Evolutionary conservation across 129 eudicot species (phyloP), one percentile per base, ranked within the genome.

Genomic region (Helichrysum umbraculigerum): DNA sequence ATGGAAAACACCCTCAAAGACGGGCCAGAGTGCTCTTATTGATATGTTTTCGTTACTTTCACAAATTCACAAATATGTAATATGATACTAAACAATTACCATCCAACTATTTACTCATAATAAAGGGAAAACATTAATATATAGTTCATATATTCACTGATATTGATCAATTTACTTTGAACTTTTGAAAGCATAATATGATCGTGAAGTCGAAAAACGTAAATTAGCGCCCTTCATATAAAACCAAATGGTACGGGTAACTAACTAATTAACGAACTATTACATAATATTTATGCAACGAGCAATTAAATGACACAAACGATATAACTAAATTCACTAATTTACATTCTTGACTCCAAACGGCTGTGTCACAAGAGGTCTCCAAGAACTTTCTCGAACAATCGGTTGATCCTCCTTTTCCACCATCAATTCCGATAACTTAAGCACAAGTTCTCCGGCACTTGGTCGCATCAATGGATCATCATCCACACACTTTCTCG

Each of bases 371-470:
- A 92, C 96, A 66, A 90, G 88, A 66, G 98, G 96, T 63, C 87
- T 90, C 21, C 84, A 83, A 52, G 92, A 90, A 72, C 98, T 88
- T 76, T 92, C 96, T 63, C 83, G 79, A 47, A 81, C 77, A 54
- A 76, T 73, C 47, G 62, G 74, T 41, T 88, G 85, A 66, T 79
- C 83, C 71, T 80, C 84, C 33, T 76, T 70, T 12, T 87, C 97
- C 51, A 63, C 89, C 54, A 85, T 81, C 82, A 89, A 37, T 71
- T 86, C 84, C 33, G 95, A 76, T 78, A 94, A 70, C 87, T 79
- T 91, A 83, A 84, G 92, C 28, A 91, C 99, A 12, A 94, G 74
- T 56, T 94, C 97, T 58, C 92, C 92, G 0, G 96, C 97, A 62
- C 78, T 83, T 0, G 97, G 99, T 74, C 97, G 73, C 22, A 69